Base-by-base conservation (phyloP, 1,139 yeast genomes). In the Yamadazyma dendronema region DNA sequence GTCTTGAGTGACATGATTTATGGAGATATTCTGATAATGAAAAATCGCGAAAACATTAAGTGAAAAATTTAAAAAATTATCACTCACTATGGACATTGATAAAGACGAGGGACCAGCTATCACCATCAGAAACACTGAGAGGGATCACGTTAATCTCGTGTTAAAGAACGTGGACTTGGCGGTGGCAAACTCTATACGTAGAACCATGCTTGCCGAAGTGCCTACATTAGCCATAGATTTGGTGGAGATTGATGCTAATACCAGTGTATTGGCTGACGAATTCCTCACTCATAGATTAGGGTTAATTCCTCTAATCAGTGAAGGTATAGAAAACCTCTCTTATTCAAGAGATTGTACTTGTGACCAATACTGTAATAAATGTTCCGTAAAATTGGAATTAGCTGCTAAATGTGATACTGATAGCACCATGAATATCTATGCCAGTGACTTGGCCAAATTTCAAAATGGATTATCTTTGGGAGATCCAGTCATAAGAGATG, bases 311-410 rank as follows among this genome's bases (percentile, higher is more conserved):
- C 68, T 92, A 37, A 84, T 84, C 46, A 83, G 95, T 52, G 79
- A 82, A 35, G 92, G 88, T 39, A 88, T 90, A 34, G 96, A 89
- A 40, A 71, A 78, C 43, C 62, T 87, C 47, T 75, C 84, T 30
- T 89, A 88, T 62, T 84, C 95, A 28, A 77, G 97, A 54, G 98
- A 92, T 60, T 92, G 99, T 62, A 89, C 95, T 30, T 92, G 99
- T 69, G 98, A 92, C 59, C 95, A 90, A 58, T 92, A 92, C 65
- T 92, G 99, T 65, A 89, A 88, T 42, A 84, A 85, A 61, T 92
- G 99, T 65, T 83, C 95, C 3, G 97, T 92, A 21, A 87, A 84
- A 48, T 74, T 92, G 43, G 83, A 85, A 44, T 68, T 92, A 45
- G 81, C 88, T 40, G 98, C 97, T 11, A 78, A 81, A 49, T 92